Percentiles rank a stretch among this genome's conserved stretches.
Evolutionary conservation across 2,329 filamentous ascomycete genomes (phyloP).

Genomic region (Shiraia sp.): DNA sequence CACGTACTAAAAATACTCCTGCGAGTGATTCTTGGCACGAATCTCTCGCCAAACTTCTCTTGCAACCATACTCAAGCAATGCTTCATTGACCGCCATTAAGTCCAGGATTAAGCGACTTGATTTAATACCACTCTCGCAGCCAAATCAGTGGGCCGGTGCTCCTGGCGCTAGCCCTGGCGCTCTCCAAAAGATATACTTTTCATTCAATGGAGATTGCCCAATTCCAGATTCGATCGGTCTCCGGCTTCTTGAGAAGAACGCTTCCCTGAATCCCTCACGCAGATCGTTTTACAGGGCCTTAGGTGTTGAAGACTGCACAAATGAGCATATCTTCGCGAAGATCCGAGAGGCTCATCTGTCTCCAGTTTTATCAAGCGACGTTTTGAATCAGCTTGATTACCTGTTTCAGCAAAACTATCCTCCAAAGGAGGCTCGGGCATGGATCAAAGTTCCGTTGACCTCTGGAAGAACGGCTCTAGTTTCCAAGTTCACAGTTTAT

Average conservation of each 20-base stretch:
- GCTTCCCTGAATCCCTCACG: conserved; percentile 10
- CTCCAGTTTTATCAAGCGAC: neutral
- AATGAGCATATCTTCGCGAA: conserved; percentile 9
- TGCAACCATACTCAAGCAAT: neutral
- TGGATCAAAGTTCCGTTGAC: conserved; percentile 10
- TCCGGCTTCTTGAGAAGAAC: conserved; percentile 10
- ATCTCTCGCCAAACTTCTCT: conserved; percentile 8
- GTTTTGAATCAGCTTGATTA: conserved; percentile 11
- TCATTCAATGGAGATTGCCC: conserved; percentile 2
- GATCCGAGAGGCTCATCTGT: conserved; percentile 8
- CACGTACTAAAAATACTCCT: conserved; percentile 3
- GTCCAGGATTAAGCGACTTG: conserved; percentile 7
- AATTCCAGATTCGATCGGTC: conserved; percentile 13
- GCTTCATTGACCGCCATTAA: neutral
- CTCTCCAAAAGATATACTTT: conserved; percentile 17
- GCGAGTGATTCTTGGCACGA: conserved; percentile 19
- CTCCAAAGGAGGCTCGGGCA: neutral
- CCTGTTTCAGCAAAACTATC: conserved; percentile 11
- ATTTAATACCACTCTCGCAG: conserved; percentile 15
- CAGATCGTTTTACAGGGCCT: conserved; percentile 9
- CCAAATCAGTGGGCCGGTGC: conserved; percentile 16
- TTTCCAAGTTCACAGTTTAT: conserved; percentile 5
- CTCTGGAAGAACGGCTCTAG: neutral
- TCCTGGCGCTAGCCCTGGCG: conserved; percentile 2
- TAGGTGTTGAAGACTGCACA: conserved; percentile 21